phyloP scores from a whole-genome alignment of 345 rosid species.

The Moricandia moricandioides region DNA sequence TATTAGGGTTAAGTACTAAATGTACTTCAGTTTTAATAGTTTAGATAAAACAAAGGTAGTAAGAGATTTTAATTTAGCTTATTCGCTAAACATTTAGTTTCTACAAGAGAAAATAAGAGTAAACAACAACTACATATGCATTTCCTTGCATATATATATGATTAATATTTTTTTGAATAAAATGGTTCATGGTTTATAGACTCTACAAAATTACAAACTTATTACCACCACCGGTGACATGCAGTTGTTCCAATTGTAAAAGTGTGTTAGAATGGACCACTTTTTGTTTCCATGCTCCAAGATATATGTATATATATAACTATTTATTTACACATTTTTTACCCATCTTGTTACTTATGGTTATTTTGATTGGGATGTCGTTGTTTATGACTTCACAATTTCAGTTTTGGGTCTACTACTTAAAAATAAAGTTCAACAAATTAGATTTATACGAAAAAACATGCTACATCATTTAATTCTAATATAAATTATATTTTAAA shows the following conservation, averaged over 20 bases:
- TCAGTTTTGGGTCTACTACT: background rate
- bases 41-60: no score
- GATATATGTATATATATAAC: background rate
- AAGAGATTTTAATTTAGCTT: background rate
- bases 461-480: background rate
- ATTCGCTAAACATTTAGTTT: background rate
- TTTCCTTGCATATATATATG: background rate
- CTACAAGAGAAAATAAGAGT: background rate
- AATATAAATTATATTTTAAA: no score
- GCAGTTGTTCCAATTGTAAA: constrained; percentile 1
- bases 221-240: constrained; percentile 6
- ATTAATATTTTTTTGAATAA: background rate
- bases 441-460: background rate
- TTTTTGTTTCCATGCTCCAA: background rate
- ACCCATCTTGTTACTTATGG: no score
- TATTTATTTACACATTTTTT: background rate
- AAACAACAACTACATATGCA: background rate
- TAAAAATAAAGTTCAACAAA: constrained; percentile 5
- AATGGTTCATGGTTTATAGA: background rate
- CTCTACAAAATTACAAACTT: constrained; percentile 6
- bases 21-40: no score
- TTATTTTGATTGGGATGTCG: background rate
- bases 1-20: no score
- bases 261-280: background rate
- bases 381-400: background rate